Percentiles rank a stretch among this genome's conserved stretches.
These are phyloP conservation scores for Populus hybrid DNA, from an alignment of 441 rosid species.

Conservation along the genomic window DNA sequence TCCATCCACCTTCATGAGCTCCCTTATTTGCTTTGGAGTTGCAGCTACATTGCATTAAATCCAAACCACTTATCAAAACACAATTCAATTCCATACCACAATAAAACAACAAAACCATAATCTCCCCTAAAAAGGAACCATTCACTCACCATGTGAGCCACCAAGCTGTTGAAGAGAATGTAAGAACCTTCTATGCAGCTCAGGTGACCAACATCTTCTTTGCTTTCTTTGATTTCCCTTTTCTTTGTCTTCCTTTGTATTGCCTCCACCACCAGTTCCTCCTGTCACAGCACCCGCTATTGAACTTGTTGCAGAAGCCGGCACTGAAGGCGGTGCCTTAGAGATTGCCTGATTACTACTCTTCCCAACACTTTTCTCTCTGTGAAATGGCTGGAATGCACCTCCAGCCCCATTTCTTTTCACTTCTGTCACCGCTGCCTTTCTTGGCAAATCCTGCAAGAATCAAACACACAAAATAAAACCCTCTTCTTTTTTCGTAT, in stretches of 20 bases:
- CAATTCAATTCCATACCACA: not conserved
- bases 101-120: not conserved
- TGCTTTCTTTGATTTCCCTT: slow-evolving; percentile 45
- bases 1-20: slow-evolving; percentile 94
- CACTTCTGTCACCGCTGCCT: slow-evolving; percentile 57
- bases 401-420: slow-evolving; percentile 59
- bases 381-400: slow-evolving; percentile 67
- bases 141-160: slow-evolving; percentile 68
- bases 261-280: slow-evolving; percentile 15
- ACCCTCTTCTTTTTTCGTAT: not conserved
- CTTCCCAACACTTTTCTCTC: slow-evolving; percentile 40
- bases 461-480: not conserved
- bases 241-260: slow-evolving; percentile 35
- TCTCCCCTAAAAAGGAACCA: not conserved
- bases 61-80: not conserved
- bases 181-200: slow-evolving; percentile 71
- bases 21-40: slow-evolving; percentile 92
- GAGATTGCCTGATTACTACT: slow-evolving; percentile 20
- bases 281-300: slow-evolving; percentile 24
- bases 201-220: slow-evolving; percentile 88
- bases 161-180: slow-evolving; percentile 85
- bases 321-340: slow-evolving; percentile 27
- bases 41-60: slow-evolving; percentile 51
- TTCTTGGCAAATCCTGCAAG: slow-evolving; percentile 43
- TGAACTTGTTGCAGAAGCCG: slow-evolving; percentile 51